Evolutionary conservation across 2,329 filamentous ascomycete species (phyloP).

Genomic region (Eutypella sp.): DNA sequence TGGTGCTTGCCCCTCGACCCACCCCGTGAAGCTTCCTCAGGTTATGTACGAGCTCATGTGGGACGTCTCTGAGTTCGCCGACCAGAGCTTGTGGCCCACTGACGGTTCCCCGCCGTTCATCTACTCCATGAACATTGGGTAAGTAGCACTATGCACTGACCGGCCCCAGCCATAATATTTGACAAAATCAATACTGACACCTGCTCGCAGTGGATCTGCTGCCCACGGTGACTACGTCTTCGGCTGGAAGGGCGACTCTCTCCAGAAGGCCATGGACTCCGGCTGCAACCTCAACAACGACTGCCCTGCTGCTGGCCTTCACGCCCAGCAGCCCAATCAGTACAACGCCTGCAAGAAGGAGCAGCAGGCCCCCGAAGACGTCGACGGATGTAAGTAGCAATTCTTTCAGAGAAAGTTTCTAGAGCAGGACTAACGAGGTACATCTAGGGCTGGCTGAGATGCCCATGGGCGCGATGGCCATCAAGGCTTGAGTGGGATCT

Average conservation of each 20-base stretch:
- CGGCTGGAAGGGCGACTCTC: constrained; percentile 43
- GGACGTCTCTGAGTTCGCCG: constrained; percentile 37
- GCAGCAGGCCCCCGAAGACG: constrained; percentile 43
- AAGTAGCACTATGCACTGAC: constrained; percentile 11
- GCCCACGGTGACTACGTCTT: constrained; percentile 49
- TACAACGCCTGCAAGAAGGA: constrained; percentile 42
- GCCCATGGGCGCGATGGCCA: constrained; percentile 26
- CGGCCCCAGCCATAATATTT: background rate
- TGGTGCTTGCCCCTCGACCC: constrained; percentile 40
- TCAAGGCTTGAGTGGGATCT: constrained; percentile 19
- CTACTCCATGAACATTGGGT: constrained; percentile 40
- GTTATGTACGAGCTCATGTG: constrained; percentile 46
- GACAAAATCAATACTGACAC: background rate
- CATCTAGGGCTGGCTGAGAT: constrained; percentile 22
- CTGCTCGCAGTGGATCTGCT: constrained; percentile 34
- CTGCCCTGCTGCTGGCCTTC: constrained; percentile 39
- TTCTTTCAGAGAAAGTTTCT: background rate
- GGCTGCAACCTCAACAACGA: constrained; percentile 41
- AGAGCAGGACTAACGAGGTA: constrained; percentile 4
- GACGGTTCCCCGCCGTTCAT: constrained; percentile 38
- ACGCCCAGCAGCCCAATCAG: constrained; percentile 37
- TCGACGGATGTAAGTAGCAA: constrained; percentile 41
- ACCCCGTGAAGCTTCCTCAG: constrained; percentile 43
- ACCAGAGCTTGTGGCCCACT: constrained; percentile 38
- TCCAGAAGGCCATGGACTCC: constrained; percentile 45